Evolutionary conservation across 1,284 basidiomycete genomes (phyloP).

Genomic region (Boletus semigastroideus): DNA sequence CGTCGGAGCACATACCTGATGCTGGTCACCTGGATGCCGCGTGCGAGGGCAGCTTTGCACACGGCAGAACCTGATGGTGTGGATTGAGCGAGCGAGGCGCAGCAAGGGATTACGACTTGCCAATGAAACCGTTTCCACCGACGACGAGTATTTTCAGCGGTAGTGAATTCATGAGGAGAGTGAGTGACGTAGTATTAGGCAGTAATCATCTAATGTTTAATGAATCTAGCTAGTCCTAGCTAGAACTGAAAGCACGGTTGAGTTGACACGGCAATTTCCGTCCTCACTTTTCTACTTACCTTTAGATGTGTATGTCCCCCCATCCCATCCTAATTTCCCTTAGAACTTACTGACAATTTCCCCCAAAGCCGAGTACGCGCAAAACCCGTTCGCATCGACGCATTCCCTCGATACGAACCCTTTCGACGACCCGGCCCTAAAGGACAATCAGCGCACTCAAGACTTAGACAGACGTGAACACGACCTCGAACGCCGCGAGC

Average conservation of each 20-base stretch:
- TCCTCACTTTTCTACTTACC: too few relatives aligned
- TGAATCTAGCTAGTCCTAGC: too few relatives aligned
- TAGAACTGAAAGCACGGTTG: too few relatives aligned
- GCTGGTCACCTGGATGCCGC: slow-evolving; percentile 86
- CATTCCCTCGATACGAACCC: slow-evolving; percentile 81
- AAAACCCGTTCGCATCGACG: slow-evolving; percentile 82
- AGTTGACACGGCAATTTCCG: slow-evolving; percentile 21
- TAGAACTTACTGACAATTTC: too few relatives aligned
- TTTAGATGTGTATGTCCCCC: too few relatives aligned
- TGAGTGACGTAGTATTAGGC: too few relatives aligned
- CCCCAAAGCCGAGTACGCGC: slow-evolving; percentile 41
- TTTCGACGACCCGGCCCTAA: slow-evolving; percentile 70
- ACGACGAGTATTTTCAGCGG: slow-evolving; percentile 78
- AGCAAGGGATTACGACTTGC: slow-evolving; percentile 38
- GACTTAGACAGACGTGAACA: slow-evolving; percentile 70
- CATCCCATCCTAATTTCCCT: not conserved
- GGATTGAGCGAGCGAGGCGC: slow-evolving; percentile 6
- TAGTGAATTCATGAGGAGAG: slow-evolving; percentile 40
- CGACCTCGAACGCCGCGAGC: slow-evolving; percentile 78
- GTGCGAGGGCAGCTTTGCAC: slow-evolving; percentile 81
- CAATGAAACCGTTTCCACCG: slow-evolving; percentile 95
- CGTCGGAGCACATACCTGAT: slow-evolving; percentile 61
- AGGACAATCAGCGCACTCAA: slow-evolving; percentile 12
- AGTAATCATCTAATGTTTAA: too few relatives aligned
- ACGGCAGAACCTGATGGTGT: slow-evolving; percentile 78